Base-by-base conservation (phyloP, 148 eudicot genomes). In the Euryodendron excelsum region DNA sequence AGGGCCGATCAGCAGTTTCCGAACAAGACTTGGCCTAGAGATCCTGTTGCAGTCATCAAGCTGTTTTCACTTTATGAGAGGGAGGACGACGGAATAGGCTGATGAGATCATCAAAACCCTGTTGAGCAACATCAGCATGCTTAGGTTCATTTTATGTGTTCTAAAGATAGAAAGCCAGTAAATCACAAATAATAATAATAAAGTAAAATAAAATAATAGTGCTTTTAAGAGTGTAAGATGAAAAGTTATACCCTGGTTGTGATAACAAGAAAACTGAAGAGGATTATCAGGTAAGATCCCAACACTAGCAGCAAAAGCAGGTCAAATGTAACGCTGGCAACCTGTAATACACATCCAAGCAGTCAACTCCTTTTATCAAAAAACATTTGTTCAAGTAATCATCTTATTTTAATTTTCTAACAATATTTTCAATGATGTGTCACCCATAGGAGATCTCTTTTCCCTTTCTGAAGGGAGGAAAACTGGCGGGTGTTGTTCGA, bases 311-410 rank as follows among this genome's bases (percentile, higher is more conserved):
- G 85, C 89, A 93, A 80, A 66, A 96, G 91, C 88, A 96, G 84
- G 86, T 93, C 99, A 63, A 93, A 93, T 39, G 99, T 92, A 72
- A 96, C 95, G 64, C 98, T 96, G 25, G 99, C 97, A 60, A 93
- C 99, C 99, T 96, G 96, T 77, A 87, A 82, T 3, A 72, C 44
- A 41, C 31, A 72, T 77, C 79, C 75, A 68, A 68, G 41, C 55
- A 8, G 58, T 76, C n/a, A 72, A 30, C 2, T n/a, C 17, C 53
- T 25, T 47, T 63, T 21, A 62, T 44, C 58, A 58, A 73, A 11
- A 8, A 44, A 11, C 23, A n/a, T 17, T 25, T 41, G 31, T 28
- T 44, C 10, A 56, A 68, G 15, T 41, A 68, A 65, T 12, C 28
- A 37, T 36, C 12, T 8, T 14, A 12, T 15, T 25, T 3, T 28